Evolutionary conservation across 805 yeast species (phyloP).

Genomic region (Kuraishia floccosa): DNA sequence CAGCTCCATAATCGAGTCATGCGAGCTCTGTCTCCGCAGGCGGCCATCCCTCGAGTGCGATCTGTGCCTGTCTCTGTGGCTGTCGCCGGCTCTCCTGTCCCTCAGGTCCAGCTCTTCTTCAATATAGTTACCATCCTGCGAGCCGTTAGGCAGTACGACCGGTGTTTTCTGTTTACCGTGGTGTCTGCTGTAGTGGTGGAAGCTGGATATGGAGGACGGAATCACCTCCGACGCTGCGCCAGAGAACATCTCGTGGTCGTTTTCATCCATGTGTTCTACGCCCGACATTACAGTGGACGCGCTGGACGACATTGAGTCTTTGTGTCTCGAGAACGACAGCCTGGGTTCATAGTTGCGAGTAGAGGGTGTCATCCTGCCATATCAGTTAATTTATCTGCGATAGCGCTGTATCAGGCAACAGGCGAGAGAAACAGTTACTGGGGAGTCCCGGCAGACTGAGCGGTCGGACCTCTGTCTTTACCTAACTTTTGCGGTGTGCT

Average conservation of each 20-base stretch:
- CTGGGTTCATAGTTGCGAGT: slow-evolving; percentile 2
- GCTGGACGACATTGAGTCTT: slow-evolving; percentile 16
- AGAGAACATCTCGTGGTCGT: slow-evolving; percentile 59
- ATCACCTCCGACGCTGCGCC: slow-evolving; percentile 71
- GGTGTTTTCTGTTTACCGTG: slow-evolving; percentile 4
- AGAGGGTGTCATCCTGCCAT: slow-evolving; percentile 1
- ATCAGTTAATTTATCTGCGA: too few species aligned
- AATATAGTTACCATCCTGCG: neutral
- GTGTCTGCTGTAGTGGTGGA: slow-evolving; percentile 41
- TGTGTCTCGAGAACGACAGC: slow-evolving; percentile 16
- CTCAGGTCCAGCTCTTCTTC: neutral
- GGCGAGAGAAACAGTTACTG: too few species aligned
- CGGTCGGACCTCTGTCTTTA: too few species aligned
- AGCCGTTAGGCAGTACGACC: too few species aligned
- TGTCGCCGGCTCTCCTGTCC: neutral
- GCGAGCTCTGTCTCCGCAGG: neutral
- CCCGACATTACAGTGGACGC: slow-evolving; percentile 5
- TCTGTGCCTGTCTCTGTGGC: neutral
- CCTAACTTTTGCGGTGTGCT: too few species aligned
- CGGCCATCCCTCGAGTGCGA: neutral
- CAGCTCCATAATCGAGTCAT: slow-evolving; percentile 22
- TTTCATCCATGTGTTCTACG: slow-evolving; percentile 32
- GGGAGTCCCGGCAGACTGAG: too few species aligned
- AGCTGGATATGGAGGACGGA: slow-evolving; percentile 69
- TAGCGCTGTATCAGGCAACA: too few species aligned